These are phyloP conservation scores for Sicyos edulis DNA, from an alignment of 306 rosid genomes.

Conservation along the genomic window DNA sequence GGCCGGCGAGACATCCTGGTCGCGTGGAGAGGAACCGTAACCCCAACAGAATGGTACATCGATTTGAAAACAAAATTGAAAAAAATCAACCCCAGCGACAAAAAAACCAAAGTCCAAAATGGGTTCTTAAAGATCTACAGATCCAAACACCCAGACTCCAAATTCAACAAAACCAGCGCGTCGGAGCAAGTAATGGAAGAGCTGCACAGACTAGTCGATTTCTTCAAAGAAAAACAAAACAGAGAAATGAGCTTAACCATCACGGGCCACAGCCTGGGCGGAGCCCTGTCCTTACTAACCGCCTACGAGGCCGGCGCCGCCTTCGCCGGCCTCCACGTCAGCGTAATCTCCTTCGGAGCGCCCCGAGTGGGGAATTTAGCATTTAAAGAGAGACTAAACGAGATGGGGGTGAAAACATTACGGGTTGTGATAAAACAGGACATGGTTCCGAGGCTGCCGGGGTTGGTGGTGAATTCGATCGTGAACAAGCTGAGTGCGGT, in stretches of 20 bases:
- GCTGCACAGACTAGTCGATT: slow-evolving; percentile 29
- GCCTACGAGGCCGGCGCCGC: slow-evolving; percentile 47
- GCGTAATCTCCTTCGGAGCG: slow-evolving; percentile 61
- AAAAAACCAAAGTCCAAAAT: slow-evolving; percentile 48
- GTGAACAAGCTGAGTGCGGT: slow-evolving; percentile 38
- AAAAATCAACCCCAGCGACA: slow-evolving; percentile 28
- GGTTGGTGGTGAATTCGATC: slow-evolving; percentile 45
- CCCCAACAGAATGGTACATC: slow-evolving; percentile 59
- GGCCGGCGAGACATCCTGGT: slow-evolving; percentile 56
- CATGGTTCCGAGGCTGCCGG: slow-evolving; percentile 52
- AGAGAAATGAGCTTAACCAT: slow-evolving; percentile 47
- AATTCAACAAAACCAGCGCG: slow-evolving; percentile 59
- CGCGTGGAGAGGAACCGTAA: slow-evolving; percentile 65
- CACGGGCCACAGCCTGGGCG: slow-evolving; percentile 80
- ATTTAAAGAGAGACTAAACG: slow-evolving; percentile 40
- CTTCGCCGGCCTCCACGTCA: slow-evolving; percentile 33
- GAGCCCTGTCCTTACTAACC: slow-evolving; percentile 53
- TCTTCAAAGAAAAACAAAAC: no score
- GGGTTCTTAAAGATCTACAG: slow-evolving; percentile 54
- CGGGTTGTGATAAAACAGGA: slow-evolving; percentile 47
- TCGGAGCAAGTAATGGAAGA: slow-evolving; percentile 59
- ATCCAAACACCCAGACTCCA: slow-evolving; percentile 39
- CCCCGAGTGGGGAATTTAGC: slow-evolving; percentile 64
- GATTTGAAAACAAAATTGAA: slow-evolving; percentile 51
- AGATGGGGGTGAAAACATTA: slow-evolving; percentile 43